Conservation (phyloP, 139 green algal species). For the Astrephomene gubernaculifera region DNA sequence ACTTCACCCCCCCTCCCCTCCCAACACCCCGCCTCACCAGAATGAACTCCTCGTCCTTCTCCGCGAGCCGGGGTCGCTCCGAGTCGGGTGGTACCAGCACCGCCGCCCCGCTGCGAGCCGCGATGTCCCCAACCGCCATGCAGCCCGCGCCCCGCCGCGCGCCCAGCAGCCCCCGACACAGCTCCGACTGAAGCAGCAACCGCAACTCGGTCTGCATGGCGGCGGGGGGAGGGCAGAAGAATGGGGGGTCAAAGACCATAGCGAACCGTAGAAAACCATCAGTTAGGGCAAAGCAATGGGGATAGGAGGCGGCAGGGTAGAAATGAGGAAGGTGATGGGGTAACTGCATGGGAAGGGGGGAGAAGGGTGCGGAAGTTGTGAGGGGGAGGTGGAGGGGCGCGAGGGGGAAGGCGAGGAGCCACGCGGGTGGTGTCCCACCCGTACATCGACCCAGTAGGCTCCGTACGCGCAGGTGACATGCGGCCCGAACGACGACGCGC, state of each 20-base stretch:
- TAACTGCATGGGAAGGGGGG: too few relatives aligned
- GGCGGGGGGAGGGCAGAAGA: not conserved
- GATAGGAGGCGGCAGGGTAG: too few relatives aligned
- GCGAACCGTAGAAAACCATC: too few relatives aligned
- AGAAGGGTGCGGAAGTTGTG: not conserved
- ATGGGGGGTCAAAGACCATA: too few relatives aligned
- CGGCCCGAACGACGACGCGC: too few relatives aligned
- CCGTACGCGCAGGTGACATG: too few relatives aligned
- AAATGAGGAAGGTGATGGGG: too few relatives aligned
- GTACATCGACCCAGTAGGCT: too few relatives aligned
- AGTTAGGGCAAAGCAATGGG: too few relatives aligned
- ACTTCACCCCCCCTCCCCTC: too few relatives aligned
- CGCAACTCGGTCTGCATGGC: not conserved
- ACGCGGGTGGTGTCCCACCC: too few relatives aligned
- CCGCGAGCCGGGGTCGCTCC: not conserved
- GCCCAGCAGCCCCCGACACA: not conserved
- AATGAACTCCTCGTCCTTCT: slow-evolving; percentile 1
- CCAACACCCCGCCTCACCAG: slow-evolving; percentile 1
- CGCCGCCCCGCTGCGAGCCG: not conserved
- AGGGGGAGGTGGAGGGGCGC: not conserved
- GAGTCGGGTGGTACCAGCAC: not conserved
- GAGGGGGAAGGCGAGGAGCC: too few relatives aligned
- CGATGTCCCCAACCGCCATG: not conserved
- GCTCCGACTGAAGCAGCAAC: slow-evolving; percentile 13
- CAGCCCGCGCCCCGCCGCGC: not conserved